Percentiles rank a stretch among this genome's conserved stretches.
Conservation (phyloP, 2,329 filamentous ascomycete genomes). For the Pseudogymnoascus destructans region DNA sequence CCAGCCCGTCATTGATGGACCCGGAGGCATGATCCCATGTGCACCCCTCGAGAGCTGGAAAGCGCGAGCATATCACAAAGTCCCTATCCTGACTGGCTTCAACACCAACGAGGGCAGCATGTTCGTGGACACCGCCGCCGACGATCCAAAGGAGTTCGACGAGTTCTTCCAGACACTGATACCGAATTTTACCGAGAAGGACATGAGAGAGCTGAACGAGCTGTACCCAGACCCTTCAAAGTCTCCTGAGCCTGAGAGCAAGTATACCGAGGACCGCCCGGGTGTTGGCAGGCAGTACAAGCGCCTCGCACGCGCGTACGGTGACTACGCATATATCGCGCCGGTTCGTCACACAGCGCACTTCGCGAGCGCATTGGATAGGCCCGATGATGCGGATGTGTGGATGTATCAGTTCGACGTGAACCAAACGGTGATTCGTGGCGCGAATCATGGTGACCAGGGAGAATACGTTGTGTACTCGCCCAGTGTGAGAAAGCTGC, state of each 20-base stretch:
- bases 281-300: constrained; percentile 41
- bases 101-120: constrained; percentile 55
- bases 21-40: constrained; percentile 39
- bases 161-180: constrained; percentile 49
- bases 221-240: constrained; percentile 49
- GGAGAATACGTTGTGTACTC: constrained; percentile 33
- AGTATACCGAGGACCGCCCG: constrained; percentile 29
- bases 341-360: constrained; percentile 48
- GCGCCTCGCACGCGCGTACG: constrained; percentile 47
- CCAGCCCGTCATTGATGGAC: constrained; percentile 53
- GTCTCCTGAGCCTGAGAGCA: constrained; percentile 24
- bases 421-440: constrained; percentile 20
- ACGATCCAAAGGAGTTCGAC: constrained; percentile 39
- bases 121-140: constrained; percentile 43
- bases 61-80: constrained; percentile 37
- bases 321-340: constrained; percentile 51
- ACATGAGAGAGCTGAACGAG: constrained; percentile 40
- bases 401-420: constrained; percentile 50
- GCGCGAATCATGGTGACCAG: constrained; percentile 34
- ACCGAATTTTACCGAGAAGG: constrained; percentile 38
- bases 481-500: constrained; percentile 7
- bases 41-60: constrained; percentile 48
- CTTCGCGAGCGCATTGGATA: constrained; percentile 21
- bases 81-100: constrained; percentile 57
- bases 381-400: constrained; percentile 24